Conservation (phyloP, 345 rosid genomes). For the Brassica incana region DNA sequence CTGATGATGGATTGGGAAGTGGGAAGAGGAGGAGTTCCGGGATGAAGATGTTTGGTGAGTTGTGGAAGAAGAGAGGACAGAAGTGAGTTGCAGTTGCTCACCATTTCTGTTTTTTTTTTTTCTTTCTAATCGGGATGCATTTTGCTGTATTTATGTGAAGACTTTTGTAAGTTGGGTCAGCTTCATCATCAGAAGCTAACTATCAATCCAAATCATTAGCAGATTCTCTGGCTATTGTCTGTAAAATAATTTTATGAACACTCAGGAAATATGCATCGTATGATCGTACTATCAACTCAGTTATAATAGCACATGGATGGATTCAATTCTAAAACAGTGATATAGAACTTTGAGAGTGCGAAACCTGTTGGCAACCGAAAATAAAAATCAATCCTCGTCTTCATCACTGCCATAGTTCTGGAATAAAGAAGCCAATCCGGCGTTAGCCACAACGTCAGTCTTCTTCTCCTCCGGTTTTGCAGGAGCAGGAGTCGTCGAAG, state of each 20-base stretch:
- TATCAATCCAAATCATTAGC: slow-evolving; percentile 15
- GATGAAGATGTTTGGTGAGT: slow-evolving; percentile 79
- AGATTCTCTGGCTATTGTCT: slow-evolving; percentile 10
- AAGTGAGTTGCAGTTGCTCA: slow-evolving; percentile 40
- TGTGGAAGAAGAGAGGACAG: slow-evolving; percentile 82
- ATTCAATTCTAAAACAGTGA: slow-evolving; percentile 10
- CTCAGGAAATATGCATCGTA: neutral
- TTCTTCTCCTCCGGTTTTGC: slow-evolving; percentile 42
- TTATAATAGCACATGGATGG: slow-evolving; percentile 11
- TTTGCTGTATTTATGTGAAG: slow-evolving; percentile 29
- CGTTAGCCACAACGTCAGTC: slow-evolving; percentile 22
- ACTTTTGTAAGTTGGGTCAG: slow-evolving; percentile 5
- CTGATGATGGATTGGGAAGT: slow-evolving; percentile 64
- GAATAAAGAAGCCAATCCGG: slow-evolving; percentile 54
- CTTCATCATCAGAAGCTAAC: slow-evolving; percentile 27
- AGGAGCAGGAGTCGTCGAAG: slow-evolving; percentile 9
- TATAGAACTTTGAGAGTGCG: slow-evolving; percentile 7
- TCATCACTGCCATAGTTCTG: slow-evolving; percentile 67
- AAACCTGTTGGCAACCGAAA: neutral
- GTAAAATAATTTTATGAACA: neutral
- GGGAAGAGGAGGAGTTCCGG: slow-evolving; percentile 75
- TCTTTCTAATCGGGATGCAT: neutral
- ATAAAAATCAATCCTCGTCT: slow-evolving; percentile 46
- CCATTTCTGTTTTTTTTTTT: too few relatives aligned
- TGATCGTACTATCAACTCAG: neutral